phyloP scores from a whole-genome alignment of 768 basidiomycete genomes.

The Leccinellum rugosiceps region DNA sequence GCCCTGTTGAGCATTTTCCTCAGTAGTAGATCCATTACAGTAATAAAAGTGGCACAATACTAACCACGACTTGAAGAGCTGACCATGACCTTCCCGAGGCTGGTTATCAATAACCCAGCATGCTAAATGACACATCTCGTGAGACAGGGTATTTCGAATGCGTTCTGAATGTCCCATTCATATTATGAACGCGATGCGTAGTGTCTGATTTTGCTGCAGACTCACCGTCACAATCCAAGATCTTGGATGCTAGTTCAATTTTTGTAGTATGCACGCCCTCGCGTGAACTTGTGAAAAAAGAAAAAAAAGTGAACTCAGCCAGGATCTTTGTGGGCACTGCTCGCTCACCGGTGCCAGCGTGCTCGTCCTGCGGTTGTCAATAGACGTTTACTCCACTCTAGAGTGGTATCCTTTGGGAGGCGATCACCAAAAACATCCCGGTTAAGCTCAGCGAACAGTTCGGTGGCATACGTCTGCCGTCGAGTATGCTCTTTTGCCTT shows the following conservation, averaged over 20 bases:
- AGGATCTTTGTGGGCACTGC: not conserved
- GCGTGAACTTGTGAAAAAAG: slow-evolving; percentile 39
- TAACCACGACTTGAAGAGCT: slow-evolving; percentile 69
- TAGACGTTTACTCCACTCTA: slow-evolving; percentile 67
- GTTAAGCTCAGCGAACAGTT: slow-evolving; percentile 63
- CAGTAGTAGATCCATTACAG: not conserved
- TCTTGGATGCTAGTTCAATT: slow-evolving; percentile 81
- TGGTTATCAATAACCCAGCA: slow-evolving; percentile 76
- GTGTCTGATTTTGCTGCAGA: not conserved
- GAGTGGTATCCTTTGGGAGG: slow-evolving; percentile 51
- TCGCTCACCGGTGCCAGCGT: slow-evolving; percentile 53
- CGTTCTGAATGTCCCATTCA: slow-evolving; percentile 49
- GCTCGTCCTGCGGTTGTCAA: slow-evolving; percentile 70
- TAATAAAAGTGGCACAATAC: slow-evolving; percentile 11
- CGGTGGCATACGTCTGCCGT: slow-evolving; percentile 50
- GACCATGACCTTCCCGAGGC: slow-evolving; percentile 71
- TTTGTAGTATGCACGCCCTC: slow-evolving; percentile 57
- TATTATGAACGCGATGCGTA: not conserved
- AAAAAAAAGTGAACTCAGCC: not conserved
- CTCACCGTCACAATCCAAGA: slow-evolving; percentile 73
- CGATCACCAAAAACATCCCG: slow-evolving; percentile 48
- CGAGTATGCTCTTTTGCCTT: slow-evolving; percentile 42
- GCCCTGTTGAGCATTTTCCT: slow-evolving; percentile 43
- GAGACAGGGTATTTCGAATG: slow-evolving; percentile 77
- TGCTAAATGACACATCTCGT: slow-evolving; percentile 93